Percentiles rank a stretch among this genome's conserved stretches.
phyloP scores from a whole-genome alignment of 176 grass and related monocot species.

The Oryza punctata region DNA sequence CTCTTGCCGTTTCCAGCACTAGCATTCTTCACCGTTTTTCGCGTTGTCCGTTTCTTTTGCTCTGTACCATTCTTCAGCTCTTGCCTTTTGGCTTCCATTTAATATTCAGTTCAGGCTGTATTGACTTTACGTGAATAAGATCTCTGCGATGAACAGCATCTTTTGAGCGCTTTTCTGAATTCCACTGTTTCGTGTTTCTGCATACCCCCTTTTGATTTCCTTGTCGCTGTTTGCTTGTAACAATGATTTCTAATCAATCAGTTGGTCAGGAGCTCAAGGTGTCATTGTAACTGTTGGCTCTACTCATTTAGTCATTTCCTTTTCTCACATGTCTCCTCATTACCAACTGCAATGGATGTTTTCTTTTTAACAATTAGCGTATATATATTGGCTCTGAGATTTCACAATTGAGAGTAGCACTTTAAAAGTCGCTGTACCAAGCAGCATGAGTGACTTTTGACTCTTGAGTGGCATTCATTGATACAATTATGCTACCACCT shows the following conservation, averaged over 20 bases:
- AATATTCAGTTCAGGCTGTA: constrained; percentile 26
- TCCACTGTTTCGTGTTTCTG: background rate
- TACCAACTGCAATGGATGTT: background rate
- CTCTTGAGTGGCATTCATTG: constrained; percentile 33
- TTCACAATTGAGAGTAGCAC: background rate
- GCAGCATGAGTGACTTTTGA: constrained; percentile 33
- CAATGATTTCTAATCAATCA: constrained; percentile 17
- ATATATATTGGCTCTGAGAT: background rate
- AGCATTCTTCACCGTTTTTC: constrained; percentile 6
- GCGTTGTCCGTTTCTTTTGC: constrained; percentile 28
- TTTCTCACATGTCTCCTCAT: background rate
- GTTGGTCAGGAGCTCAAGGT: background rate
- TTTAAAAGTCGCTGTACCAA: constrained; percentile 18
- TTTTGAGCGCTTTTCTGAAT: background rate
- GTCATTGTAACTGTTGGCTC: background rate
- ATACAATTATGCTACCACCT: constrained; percentile 22
- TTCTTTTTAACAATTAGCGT: background rate
- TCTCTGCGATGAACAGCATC: background rate
- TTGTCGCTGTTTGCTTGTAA: background rate
- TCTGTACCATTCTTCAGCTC: constrained; percentile 31
- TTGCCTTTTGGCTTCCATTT: background rate
- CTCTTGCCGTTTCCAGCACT: background rate
- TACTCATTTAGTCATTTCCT: background rate
- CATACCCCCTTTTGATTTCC: background rate
- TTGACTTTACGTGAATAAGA: constrained; percentile 23